Conservation (phyloP, 2,329 filamentous ascomycete species). For the Spiromastix sp. region DNA sequence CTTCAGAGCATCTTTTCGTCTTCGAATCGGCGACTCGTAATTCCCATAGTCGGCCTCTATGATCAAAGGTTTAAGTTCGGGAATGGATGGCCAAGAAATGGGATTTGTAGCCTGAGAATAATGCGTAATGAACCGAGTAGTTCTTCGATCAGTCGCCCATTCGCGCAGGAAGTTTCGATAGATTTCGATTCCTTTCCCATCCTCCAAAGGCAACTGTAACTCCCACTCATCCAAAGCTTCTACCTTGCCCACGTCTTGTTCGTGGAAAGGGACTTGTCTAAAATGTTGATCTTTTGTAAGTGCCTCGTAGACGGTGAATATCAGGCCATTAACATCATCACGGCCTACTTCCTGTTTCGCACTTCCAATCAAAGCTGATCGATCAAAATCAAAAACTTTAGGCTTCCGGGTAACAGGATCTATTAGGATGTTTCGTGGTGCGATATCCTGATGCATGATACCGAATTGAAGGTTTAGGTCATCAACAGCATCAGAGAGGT, state of each 20-base stretch:
- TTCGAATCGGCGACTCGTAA: not conserved
- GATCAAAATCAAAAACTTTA: too few relatives aligned
- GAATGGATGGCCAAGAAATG: constrained; percentile 1
- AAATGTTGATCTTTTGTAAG: constrained; percentile 6
- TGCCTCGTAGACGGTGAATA: constrained; percentile 8
- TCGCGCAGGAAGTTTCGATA: constrained; percentile 5
- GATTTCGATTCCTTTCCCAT: constrained; percentile 5
- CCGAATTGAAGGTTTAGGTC: constrained; percentile 8
- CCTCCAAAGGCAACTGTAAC: constrained; percentile 3
- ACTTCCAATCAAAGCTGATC: not conserved
- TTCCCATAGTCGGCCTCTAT: not conserved
- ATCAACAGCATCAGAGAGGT: constrained; percentile 8
- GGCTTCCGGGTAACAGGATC: constrained; percentile 5
- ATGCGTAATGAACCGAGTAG: constrained; percentile 5
- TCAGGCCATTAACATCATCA: constrained; percentile 5
- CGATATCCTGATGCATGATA: constrained; percentile 8
- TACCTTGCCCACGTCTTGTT: constrained; percentile 5
- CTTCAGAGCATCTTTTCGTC: not conserved
- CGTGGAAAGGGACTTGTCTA: not conserved
- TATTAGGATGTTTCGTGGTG: constrained; percentile 8
- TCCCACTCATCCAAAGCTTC: constrained; percentile 5
- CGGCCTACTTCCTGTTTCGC: not conserved
- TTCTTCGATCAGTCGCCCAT: constrained; percentile 6
- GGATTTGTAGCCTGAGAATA: constrained; percentile 6
- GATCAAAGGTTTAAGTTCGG: not conserved